These are phyloP conservation scores for Ogataea wickerhamii DNA, from an alignment of 805 yeast genomes.

Conservation along the genomic window DNA sequence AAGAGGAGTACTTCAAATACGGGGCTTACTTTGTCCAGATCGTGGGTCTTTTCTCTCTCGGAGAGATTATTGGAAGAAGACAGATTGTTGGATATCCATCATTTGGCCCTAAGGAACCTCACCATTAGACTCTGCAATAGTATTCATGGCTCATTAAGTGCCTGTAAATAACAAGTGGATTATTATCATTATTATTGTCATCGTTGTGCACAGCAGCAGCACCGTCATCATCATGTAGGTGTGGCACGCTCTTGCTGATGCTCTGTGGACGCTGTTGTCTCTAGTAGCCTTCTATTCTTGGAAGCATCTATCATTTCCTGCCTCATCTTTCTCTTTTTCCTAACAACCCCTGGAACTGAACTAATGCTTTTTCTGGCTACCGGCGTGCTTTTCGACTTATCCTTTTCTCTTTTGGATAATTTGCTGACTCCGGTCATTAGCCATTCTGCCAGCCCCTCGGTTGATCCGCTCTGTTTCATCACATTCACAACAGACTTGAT, in stretches of 20 bases:
- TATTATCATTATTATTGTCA: no score
- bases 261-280: no score
- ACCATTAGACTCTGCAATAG: constrained; percentile 21
- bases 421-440: constrained; percentile 63
- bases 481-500: constrained; percentile 87
- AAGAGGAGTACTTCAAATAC: constrained; percentile 58
- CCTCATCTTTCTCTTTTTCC: constrained; percentile 58
- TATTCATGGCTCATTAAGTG: no score
- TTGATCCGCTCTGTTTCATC: constrained; percentile 87
- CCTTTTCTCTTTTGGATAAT: constrained; percentile 59
- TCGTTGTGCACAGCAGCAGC: no score
- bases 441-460: constrained; percentile 69
- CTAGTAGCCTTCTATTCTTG: constrained; percentile 49
- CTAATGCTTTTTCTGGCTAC: constrained; percentile 70
- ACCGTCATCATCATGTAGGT: no score
- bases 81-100: constrained; percentile 83
- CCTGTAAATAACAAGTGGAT: no score
- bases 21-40: constrained; percentile 79
- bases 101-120: constrained; percentile 45
- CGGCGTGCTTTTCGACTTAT: constrained; percentile 52
- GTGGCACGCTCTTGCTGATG: no score
- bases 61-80: constrained; percentile 97
- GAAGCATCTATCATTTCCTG: constrained; percentile 74
- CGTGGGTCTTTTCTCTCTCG: constrained; percentile 86
- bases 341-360: constrained; percentile 73